Conservation (phyloP, 2,329 filamentous ascomycete species). For the Ceratocystis ficicola region DNA sequence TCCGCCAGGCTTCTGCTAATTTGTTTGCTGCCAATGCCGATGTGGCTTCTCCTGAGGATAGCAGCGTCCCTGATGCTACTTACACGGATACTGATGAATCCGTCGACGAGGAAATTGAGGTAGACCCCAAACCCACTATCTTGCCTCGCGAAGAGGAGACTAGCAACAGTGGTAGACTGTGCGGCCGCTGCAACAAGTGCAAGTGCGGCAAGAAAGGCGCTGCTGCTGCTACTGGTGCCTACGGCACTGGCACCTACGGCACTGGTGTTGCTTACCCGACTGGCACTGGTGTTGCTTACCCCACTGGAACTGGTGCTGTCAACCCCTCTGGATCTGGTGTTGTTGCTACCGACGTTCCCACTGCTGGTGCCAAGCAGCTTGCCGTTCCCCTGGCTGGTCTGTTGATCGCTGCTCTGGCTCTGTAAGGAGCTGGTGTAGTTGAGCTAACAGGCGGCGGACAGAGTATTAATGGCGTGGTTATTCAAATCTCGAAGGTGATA, state of each 20-base stretch:
- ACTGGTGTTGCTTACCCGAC: background rate
- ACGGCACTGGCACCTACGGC: background rate
- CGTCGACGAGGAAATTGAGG: background rate
- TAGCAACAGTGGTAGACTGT: background rate
- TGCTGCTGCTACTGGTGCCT: background rate
- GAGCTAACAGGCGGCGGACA: background rate
- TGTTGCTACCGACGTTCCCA: background rate
- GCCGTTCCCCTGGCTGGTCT: constrained; percentile 2
- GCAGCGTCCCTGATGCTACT: background rate
- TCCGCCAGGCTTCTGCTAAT: too few species aligned
- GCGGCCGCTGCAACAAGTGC: background rate
- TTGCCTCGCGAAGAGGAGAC: background rate
- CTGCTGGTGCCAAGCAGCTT: constrained; percentile 1
- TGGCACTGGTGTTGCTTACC: background rate
- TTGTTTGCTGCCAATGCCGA: too few species aligned
- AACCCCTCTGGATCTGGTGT: background rate
- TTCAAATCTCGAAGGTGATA: background rate
- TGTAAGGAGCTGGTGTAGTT: background rate
- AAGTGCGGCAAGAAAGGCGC: background rate
- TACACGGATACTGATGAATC: too few species aligned
- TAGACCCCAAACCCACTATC: background rate
- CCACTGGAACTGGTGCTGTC: constrained; percentile 2
- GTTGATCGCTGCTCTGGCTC: background rate
- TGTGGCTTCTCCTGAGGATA: background rate
- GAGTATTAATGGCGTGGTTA: background rate